A percentile compares a stretch with the other conserved stretches of the same genome.
phyloP scores from a whole-genome alignment of 768 basidiomycete genomes.

The Suillus americanus region DNA sequence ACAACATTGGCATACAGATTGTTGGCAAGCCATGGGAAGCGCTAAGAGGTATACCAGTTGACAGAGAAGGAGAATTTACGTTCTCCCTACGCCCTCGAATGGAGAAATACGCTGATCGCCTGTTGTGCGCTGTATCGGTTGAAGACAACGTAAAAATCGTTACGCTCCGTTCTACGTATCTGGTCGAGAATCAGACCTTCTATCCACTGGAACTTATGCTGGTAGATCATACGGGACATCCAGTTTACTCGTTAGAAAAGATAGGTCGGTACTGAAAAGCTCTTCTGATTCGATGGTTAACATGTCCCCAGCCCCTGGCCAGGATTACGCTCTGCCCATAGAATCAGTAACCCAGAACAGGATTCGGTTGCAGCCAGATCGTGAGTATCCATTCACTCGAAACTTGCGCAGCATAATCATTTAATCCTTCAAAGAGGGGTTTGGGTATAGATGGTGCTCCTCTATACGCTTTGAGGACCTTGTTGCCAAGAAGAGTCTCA shows the following conservation, averaged over 20 bases:
- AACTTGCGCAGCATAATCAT: conserved; percentile 1
- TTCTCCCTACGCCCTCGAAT: conserved; percentile 82
- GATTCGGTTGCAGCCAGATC: conserved; percentile 88
- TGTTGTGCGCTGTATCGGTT: conserved; percentile 88
- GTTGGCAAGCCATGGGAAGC: conserved; percentile 88
- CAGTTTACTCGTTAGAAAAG: conserved; percentile 77
- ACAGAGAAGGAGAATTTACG: conserved; percentile 88
- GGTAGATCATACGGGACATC: conserved; percentile 82
- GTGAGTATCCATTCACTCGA: conserved; percentile 45
- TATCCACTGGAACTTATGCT: conserved; percentile 92
- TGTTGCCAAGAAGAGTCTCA: conserved; percentile 62
- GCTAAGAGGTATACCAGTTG: conserved; percentile 84
- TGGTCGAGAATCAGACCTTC: conserved; percentile 86
- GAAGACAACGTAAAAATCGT: conserved; percentile 93
- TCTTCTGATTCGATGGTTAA: background rate
- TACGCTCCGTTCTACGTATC: conserved; percentile 89
- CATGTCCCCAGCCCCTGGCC: conserved; percentile 62
- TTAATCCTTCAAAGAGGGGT: conserved; percentile 64
- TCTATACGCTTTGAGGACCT: conserved; percentile 91
- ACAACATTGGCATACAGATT: conserved; percentile 84
- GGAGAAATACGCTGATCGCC: conserved; percentile 71
- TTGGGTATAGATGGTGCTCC: conserved; percentile 92
- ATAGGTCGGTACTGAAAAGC: conserved; percentile 49
- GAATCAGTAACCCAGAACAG: conserved; percentile 82
- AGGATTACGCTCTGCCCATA: conserved; percentile 87